Conservation (phyloP, 495 filamentous ascomycete genomes). For the Neurospora sp. region DNA sequence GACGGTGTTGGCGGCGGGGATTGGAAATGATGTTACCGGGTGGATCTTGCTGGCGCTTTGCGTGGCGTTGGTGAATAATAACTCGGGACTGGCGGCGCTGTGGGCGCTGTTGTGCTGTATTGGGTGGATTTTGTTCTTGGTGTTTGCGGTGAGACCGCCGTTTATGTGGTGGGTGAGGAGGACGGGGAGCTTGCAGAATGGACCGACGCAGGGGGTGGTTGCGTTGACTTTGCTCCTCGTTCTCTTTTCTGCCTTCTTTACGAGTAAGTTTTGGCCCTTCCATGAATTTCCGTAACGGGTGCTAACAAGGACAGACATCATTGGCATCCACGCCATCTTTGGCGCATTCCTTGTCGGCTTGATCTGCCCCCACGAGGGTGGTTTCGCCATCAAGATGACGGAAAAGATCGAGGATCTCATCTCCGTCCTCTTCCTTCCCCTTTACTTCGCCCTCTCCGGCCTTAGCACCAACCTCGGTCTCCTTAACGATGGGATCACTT, state of each 20-base stretch:
- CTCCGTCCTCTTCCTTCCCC: constrained; percentile 75
- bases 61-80: constrained; percentile 87
- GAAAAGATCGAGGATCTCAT: constrained; percentile 96
- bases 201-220: constrained; percentile 80
- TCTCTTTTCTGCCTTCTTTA: constrained; percentile 86
- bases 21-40: constrained; percentile 85
- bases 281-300: too few species aligned
- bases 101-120: constrained; percentile 72
- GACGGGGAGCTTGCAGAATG: constrained; percentile 76
- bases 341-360: constrained; percentile 80
- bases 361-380: constrained; percentile 89
- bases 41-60: constrained; percentile 94
- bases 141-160: constrained; percentile 62
- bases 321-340: constrained; percentile 83
- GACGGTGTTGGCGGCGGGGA: constrained; percentile 85
- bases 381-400: constrained; percentile 87
- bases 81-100: constrained; percentile 72
- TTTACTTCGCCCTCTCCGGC: constrained; percentile 93
- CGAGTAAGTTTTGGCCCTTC: too few species aligned
- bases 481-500: constrained; percentile 70
- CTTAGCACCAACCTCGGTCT: constrained; percentile 83
- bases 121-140: constrained; percentile 69
- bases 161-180: constrained; percentile 67
- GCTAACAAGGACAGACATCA: constrained; percentile 40
- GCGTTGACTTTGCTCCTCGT: constrained; percentile 71